Evolutionary conservation across 805 yeast genomes (phyloP).

Genomic region (Sugiyamaella boreocaroliniensis): DNA sequence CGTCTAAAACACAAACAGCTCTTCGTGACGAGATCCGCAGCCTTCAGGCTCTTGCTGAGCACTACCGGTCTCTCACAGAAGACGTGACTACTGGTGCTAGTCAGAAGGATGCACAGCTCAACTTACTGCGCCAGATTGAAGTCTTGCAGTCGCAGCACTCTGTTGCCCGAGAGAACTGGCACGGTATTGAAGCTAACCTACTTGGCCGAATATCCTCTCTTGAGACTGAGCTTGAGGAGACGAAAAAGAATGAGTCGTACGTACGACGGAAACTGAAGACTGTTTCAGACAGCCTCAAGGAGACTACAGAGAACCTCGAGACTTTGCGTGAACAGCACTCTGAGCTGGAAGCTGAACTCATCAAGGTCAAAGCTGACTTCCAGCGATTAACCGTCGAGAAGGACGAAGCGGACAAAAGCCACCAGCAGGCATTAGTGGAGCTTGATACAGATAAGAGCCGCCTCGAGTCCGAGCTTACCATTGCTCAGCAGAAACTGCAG

Average conservation of each 20-base stretch:
- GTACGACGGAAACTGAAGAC: conserved; percentile 16
- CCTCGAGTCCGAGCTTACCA: conserved; percentile 1
- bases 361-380: neutral
- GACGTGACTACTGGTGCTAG: conserved; percentile 27
- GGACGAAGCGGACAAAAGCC: neutral
- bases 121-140: conserved; percentile 40
- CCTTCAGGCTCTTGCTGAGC: conserved; percentile 69
- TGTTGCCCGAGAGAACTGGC: conserved; percentile 76
- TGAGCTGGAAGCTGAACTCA: conserved; percentile 8
- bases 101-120: conserved; percentile 29
- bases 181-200: conserved; percentile 64
- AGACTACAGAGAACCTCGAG: conserved; percentile 14
- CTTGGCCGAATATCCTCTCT: conserved; percentile 38
- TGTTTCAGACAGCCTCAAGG: conserved; percentile 8
- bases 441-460: neutral
- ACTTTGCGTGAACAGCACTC: conserved; percentile 9
- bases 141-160: conserved; percentile 64
- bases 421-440: neutral
- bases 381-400: neutral
- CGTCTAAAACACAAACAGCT: conserved; percentile 21
- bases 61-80: conserved; percentile 58
- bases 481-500: conserved; percentile 1
- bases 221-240: conserved; percentile 20
- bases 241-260: conserved; percentile 15
- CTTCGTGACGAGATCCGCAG: conserved; percentile 28